Conservation (phyloP, 345 rosid genomes). For the Brassica nigra region DNA sequence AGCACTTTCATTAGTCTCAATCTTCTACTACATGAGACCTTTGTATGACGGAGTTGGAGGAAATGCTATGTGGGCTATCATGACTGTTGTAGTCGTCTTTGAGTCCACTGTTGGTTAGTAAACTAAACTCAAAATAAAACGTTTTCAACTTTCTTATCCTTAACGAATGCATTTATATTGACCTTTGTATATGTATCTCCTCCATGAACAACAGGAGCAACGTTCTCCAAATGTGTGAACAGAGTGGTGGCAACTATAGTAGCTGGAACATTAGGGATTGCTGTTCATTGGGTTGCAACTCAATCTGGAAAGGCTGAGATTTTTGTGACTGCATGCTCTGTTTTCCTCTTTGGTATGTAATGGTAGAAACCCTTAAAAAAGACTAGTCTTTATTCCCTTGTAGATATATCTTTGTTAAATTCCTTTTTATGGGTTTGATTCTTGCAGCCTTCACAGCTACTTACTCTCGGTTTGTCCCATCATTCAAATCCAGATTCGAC, state of each 20-base stretch:
- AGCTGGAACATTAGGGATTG: conserved; percentile 72
- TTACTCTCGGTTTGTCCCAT: conserved; percentile 74
- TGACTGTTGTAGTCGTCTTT: conserved; percentile 81
- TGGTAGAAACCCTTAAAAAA: not conserved
- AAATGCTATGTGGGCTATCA: conserved; percentile 77
- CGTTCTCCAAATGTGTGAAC: conserved; percentile 62
- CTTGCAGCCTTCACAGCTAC: conserved; percentile 71
- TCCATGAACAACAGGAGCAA: conserved; percentile 60
- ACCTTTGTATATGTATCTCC: not conserved
- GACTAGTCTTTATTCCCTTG: not conserved
- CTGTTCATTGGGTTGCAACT: conserved; percentile 61
- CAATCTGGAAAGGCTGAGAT: conserved; percentile 58
- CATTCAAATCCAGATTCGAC: conserved; percentile 67
- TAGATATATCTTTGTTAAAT: not conserved
- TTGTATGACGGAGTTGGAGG: conserved; percentile 66
- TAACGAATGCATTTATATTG: not conserved
- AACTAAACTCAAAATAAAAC: conserved; percentile 10
- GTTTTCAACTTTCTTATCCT: not conserved
- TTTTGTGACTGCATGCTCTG: conserved; percentile 54
- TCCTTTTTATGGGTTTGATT: conserved; percentile 7
- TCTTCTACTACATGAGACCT: conserved; percentile 74
- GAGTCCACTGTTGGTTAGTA: conserved; percentile 63
- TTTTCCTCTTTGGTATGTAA: conserved; percentile 72
- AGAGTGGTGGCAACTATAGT: conserved; percentile 62
- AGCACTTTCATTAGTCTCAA: conserved; percentile 65